Evolutionary conservation across 139 green algal genomes (phyloP).

Genomic region (Axilococcus clingmanii): DNA sequence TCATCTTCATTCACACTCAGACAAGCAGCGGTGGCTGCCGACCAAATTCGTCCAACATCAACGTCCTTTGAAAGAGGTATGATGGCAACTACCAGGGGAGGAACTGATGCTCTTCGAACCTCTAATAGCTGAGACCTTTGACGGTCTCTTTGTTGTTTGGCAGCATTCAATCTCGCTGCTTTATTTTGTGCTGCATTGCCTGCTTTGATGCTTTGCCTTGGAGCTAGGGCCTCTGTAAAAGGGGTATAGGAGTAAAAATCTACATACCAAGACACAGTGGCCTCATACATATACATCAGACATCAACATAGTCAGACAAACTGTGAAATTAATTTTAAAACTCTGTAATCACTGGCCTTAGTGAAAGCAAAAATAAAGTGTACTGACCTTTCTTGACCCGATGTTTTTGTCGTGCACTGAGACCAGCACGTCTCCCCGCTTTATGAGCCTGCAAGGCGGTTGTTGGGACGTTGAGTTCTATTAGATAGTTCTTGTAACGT

Average conservation of each 20-base stretch:
- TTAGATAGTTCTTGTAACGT: neutral
- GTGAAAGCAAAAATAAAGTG: neutral
- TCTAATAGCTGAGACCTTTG: constrained; percentile 54
- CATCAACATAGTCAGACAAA: constrained; percentile 13
- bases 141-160: constrained; percentile 50
- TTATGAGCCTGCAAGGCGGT: constrained; percentile 61
- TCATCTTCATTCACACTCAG: constrained; percentile 12
- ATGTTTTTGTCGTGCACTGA: constrained; percentile 63
- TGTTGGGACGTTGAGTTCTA: neutral
- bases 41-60: constrained; percentile 34
- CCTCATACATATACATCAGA: neutral
- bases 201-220: constrained; percentile 13
- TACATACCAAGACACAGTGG: constrained; percentile 28
- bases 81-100: constrained; percentile 53
- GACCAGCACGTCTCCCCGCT: constrained; percentile 51
- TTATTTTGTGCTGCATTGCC: constrained; percentile 27
- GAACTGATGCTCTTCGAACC: constrained; percentile 20
- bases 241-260: neutral
- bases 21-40: constrained; percentile 26
- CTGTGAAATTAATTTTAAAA: constrained; percentile 4
- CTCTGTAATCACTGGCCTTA: no score
- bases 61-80: constrained; percentile 53
- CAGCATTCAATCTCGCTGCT: constrained; percentile 40
- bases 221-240: constrained; percentile 5
- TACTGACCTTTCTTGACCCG: constrained; percentile 29